Conservation (phyloP, 2,329 filamentous ascomycete genomes). For the Venturia aucupariae region DNA sequence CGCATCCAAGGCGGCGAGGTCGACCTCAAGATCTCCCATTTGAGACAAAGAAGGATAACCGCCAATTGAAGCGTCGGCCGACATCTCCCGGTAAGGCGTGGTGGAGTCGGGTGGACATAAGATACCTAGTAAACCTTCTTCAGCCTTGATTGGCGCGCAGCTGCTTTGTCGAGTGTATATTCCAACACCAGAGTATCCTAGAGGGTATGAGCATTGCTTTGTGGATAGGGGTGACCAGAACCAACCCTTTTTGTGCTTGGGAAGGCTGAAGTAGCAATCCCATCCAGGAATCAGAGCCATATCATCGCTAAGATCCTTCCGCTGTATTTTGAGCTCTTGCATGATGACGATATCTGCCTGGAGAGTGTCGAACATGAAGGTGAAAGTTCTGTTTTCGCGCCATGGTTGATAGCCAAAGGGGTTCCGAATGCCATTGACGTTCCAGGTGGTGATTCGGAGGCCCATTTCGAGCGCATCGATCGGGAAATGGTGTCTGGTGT, state of each 20-base stretch:
- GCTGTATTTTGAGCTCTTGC: conserved; percentile 94
- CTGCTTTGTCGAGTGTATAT: conserved; percentile 86
- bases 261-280: conserved; percentile 94
- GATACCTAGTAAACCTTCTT: conserved; percentile 85
- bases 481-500: not conserved
- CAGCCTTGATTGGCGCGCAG: conserved; percentile 78
- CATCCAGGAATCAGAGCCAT: conserved; percentile 93
- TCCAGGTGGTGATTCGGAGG: conserved; percentile 62
- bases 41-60: conserved; percentile 72
- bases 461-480: conserved; percentile 45
- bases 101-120: conserved; percentile 64
- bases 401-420: conserved; percentile 46
- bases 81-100: conserved; percentile 64
- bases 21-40: conserved; percentile 51
- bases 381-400: conserved; percentile 37
- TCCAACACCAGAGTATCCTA: conserved; percentile 90
- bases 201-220: conserved; percentile 14
- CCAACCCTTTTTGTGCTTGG: conserved; percentile 84
- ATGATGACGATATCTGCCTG: conserved; percentile 90
- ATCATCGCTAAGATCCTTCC: conserved; percentile 83
- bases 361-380: conserved; percentile 84
- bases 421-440: conserved; percentile 46
- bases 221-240: conserved; percentile 7
- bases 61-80: conserved; percentile 67
- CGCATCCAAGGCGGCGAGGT: conserved; percentile 68